These are phyloP conservation scores for Beauveria varroae DNA, from an alignment of 2,329 filamentous ascomycete genomes.

Conservation along the genomic window DNA sequence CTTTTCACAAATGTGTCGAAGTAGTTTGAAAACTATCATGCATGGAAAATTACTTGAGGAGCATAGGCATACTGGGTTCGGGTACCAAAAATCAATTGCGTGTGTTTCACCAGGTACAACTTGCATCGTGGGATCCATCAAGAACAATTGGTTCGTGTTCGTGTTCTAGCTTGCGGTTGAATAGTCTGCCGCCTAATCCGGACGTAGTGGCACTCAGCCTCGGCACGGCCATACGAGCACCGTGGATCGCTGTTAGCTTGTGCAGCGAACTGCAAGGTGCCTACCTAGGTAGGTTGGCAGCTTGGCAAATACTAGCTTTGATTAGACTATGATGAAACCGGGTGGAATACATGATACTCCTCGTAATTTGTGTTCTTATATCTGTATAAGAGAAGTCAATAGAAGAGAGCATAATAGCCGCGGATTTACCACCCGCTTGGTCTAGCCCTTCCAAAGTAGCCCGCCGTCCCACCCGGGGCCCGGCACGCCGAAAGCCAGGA, in stretches of 20 bases:
- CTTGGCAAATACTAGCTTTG: too few species aligned
- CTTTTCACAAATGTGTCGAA: background rate
- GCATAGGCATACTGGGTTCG: slow-evolving; percentile 3
- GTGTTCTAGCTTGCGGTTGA: background rate
- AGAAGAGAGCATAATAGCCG: too few species aligned
- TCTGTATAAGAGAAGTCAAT: too few species aligned
- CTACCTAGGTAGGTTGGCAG: background rate
- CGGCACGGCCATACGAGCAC: background rate
- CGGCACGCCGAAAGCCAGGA: slow-evolving; percentile 3
- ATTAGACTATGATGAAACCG: background rate
- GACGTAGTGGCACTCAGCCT: background rate
- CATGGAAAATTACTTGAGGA: background rate
- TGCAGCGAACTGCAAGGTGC: background rate
- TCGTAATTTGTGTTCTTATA: too few species aligned
- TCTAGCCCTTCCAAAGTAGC: background rate
- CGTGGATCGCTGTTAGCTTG: background rate
- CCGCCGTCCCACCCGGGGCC: slow-evolving; percentile 1
- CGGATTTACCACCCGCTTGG: background rate
- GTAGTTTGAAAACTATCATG: background rate
- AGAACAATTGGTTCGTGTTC: background rate
- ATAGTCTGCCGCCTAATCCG: background rate
- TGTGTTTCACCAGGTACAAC: background rate
- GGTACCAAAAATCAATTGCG: background rate
- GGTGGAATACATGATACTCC: background rate
- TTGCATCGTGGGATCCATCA: background rate